These are phyloP conservation scores for Metschnikowia dekortorum DNA, from an alignment of 805 yeast genomes.

Conservation along the genomic window DNA sequence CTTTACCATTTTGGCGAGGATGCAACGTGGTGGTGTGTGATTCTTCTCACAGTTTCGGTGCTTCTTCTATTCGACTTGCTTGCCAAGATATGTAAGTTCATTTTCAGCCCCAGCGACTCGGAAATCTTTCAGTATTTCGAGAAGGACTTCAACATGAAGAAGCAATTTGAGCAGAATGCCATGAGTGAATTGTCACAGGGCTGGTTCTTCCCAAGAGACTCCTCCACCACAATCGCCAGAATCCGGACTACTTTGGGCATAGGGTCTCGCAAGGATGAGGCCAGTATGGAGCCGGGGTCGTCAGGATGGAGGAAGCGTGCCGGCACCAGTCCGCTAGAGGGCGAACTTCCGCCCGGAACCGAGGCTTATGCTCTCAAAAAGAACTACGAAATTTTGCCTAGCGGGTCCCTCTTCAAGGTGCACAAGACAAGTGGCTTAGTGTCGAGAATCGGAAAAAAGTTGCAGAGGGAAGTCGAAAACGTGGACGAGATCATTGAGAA, in stretches of 20 bases:
- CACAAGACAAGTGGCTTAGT: conserved; percentile 18
- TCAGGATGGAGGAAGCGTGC: conserved; percentile 45
- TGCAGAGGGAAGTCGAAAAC: conserved; percentile 42
- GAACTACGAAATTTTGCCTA: conserved; percentile 59
- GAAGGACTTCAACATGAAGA: conserved; percentile 59
- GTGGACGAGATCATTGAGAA: conserved; percentile 53
- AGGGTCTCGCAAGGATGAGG: conserved; percentile 14
- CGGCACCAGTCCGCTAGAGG: conserved; percentile 42
- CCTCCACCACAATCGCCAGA: conserved; percentile 20
- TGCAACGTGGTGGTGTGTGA: conserved; percentile 80
- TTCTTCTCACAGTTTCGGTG: conserved; percentile 51
- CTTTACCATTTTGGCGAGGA: conserved; percentile 76
- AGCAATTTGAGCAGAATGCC: conserved; percentile 68
- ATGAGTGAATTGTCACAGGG: conserved; percentile 71
- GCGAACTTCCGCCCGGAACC: conserved; percentile 50
- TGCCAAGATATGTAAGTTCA: conserved; percentile 51
- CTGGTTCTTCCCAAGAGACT: conserved; percentile 62
- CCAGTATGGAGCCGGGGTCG: conserved; percentile 17
- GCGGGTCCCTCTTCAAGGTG: conserved; percentile 61
- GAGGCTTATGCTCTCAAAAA: conserved; percentile 26
- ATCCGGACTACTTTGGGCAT: conserved; percentile 16
- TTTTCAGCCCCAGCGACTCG: conserved; percentile 65
- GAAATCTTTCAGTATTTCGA: conserved; percentile 78
- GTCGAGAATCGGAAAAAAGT: conserved; percentile 33
- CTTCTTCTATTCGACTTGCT: conserved; percentile 66